Percentiles rank a stretch among this genome's conserved stretches.
These are phyloP conservation scores for Raphanus raphanistrum DNA, from an alignment of 345 rosid genomes.

Conservation along the genomic window DNA sequence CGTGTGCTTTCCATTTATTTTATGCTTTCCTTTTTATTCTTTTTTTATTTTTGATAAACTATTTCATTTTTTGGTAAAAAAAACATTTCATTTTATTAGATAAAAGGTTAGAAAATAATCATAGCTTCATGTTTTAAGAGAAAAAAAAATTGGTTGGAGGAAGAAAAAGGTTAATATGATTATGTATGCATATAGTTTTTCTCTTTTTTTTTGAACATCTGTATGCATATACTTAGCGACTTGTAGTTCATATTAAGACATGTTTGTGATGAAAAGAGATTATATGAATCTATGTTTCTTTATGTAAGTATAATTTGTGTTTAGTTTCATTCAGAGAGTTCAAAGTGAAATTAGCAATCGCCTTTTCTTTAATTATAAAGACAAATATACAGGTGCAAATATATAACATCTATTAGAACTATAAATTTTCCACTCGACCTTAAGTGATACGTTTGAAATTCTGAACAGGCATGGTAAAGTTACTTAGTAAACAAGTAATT, in stretches of 20 bases:
- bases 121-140: no score
- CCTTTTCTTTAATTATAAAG: neutral
- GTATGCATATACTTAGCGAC: no score
- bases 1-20: constrained; percentile 18
- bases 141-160: no score
- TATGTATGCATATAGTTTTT: no score
- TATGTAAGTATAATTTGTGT: neutral
- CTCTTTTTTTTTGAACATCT: no score
- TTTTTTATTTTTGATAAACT: neutral
- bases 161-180: no score
- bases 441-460: neutral
- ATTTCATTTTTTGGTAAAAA: no score
- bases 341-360: neutral
- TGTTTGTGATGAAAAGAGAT: neutral
- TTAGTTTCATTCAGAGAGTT: neutral
- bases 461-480: constrained; percentile 1
- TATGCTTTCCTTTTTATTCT: neutral
- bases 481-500: constrained; percentile 21
- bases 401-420: neutral
- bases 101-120: no score
- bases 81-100: no score
- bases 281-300: neutral
- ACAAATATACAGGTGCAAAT: neutral
- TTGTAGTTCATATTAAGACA: no score
- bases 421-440: neutral